Evolutionary conservation across 2,329 filamentous ascomycete genomes (phyloP), one percentile per base, ranked within the genome.

Genomic region (Hypoxylon sp.): DNA sequence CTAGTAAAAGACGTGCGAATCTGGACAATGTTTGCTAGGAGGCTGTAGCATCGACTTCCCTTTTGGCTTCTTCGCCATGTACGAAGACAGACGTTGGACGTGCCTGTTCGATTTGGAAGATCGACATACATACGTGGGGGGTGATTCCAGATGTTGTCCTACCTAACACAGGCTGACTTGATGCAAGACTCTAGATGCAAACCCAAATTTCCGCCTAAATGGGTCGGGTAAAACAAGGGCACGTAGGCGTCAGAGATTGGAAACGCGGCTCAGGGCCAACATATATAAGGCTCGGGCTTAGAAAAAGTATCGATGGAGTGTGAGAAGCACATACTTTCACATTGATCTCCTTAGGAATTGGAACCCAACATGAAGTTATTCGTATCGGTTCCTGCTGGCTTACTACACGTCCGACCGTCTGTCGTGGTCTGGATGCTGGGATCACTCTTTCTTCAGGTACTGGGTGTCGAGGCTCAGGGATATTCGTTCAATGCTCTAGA

Each of bases 401-500:
- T 68, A 61, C 52, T 59, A 61, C 64, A 24, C 19, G 13, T 17
- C 29, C 59, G 64, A 46, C 46, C 52, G 39, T 44, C 60, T 47
- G 47, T 47, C 35, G 42, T 33, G 17, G 17, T 42, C 8, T 63
- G 59, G 61, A 57, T 70, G 13, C 51, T 71, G 14, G 53, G 61
- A 3, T 19, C 31, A 19, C 19, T 67, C 5, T 57, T 65, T 22
- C 62, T 71, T 10, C 64, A 61, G 29, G 33, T n/a, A 3, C 51
- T 39, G n/a, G 24, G 19, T 29, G 53, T 60, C 17, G n/a, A 37
- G 14, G 69, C 62, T n/a, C 35, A 57, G 37, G 31, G 33, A 14
- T 19, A 55, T 59, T 35, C 55, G 8, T 84, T 89, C 66, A 86
- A 90, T 64, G 78, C 84, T 10, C 80, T 85, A 57, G 88, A 90